Evolutionary conservation across 305 asterid genomes (phyloP), one percentile per base, ranked within the genome.

Genomic region (Fraxinus nigra): DNA sequence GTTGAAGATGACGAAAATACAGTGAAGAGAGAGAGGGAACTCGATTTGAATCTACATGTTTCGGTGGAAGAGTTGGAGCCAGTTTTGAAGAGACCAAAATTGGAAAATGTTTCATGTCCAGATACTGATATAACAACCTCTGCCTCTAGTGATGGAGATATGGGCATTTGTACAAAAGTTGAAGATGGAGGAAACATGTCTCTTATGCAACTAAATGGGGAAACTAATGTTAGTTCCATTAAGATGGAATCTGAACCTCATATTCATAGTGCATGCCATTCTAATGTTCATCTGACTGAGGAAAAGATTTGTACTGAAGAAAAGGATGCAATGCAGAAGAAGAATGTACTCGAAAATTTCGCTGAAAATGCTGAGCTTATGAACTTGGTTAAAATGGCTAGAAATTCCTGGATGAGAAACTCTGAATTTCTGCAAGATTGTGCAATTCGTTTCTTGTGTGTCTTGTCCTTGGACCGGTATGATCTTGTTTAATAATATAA

Each of bases 391-490:
- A 92, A 92, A 82, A 85, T 93, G 87, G 92, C 97, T 82, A 94
- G 98, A 89, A 90, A 91, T 84, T 96, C 98, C 81, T 96, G 98
- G 96, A 83, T 92, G 82, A 90, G 92, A 82, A 96, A 96, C 89
- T 91, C 87, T 82, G 99, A 94, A 90, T 93, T 96, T 91, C 93
- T 93, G 85, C 99, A 90, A 89, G 98, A 96, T 82, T 96, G 98
- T 89, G 97, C 99, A 13, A 87, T 96, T 87, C 99, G 98, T 84
- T 94, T 93, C 91, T 85, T 94, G 88, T 94, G 99, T 87, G 92
- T 94, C 85, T 88, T 96, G 91, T 88, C 99, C 34, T 89, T 96
- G 86, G 99, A 96, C 84, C 90, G 99, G 99, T 96, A 94, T 86
- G 92, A 33, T 83, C 69, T 76, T 83, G 48, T 80, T 78, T 77